Evolutionary conservation across 2,329 filamentous ascomycete genomes (phyloP), one percentile per base, ranked within the genome.

Genomic region (Corynespora cassiicola): DNA sequence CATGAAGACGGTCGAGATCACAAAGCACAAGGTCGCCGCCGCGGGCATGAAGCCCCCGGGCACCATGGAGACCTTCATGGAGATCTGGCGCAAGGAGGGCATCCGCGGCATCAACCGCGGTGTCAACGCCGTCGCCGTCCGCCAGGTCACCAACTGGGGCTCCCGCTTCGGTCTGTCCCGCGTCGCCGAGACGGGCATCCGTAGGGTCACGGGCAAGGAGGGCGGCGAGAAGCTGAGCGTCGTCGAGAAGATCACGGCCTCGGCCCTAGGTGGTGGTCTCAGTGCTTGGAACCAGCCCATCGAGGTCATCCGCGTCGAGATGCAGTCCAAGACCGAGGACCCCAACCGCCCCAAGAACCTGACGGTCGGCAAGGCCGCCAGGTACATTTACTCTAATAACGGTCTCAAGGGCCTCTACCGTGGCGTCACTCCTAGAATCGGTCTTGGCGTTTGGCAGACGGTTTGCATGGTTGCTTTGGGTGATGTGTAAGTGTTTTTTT

Each of bases 1-100:
- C 83, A 99, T 99, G 94, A 99, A 99, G 85, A 99, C 94, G 51
- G 94, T 97, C 56, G 94, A 99, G 75, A 99, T 99, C 75, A 99
- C 94, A 67, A 95, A 96, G 77, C 87, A 94, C 80, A 97, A 97
- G 82, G 79, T 94, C 66, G 90, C 89, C 10, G 86, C 89, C 21
- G 56, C 84, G 27, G 94, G 94, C 58, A 83, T 86, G 54, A 89
- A 90, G 76, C 88, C 90, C 16, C 88, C 84, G n/a, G 85, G 89
- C 63, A 97, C 94, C 54, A 95, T 95, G 72, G 81, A 84, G 58
- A 97, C 94, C 43, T 99, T 99, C 74, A 94, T 92, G 86, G 86
- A 88, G 67, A 99, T 99, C 73, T 99, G 95, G 79, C 87, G 88
- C 68, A 83, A 85, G 65, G 94, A 99, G 73, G 94, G 94, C 63